Evolutionary conservation across 176 grass and related monocot species (phyloP).

Genomic region (Triticum turgidum): DNA sequence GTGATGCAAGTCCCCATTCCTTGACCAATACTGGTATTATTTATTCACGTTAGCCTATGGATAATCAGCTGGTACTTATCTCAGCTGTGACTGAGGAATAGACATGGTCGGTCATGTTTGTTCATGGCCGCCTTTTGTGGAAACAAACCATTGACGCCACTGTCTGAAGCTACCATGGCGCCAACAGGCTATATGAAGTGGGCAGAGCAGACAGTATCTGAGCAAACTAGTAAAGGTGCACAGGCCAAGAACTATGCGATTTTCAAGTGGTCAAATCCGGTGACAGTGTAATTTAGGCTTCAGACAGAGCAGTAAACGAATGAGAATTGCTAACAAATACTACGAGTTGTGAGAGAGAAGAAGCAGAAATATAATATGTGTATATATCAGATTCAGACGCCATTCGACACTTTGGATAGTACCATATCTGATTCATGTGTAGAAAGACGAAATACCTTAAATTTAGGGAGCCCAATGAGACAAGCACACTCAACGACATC

Average conservation of each 20-base stretch:
- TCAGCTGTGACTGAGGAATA: slow-evolving; percentile 19
- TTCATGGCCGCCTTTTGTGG: not conserved
- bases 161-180: not conserved
- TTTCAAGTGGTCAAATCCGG: not conserved
- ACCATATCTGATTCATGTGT: not conserved
- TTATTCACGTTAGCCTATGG: not conserved
- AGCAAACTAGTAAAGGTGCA: not conserved
- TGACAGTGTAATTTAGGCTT: slow-evolving; percentile 5
- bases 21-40: not conserved
- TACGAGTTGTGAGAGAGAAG: not conserved
- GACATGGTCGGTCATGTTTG: slow-evolving; percentile 18
- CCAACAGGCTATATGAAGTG: slow-evolving; percentile 7
- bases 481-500: slow-evolving; percentile 90
- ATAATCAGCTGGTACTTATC: slow-evolving; percentile 4
- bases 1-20: not conserved
- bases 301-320: not conserved
- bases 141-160: slow-evolving; percentile 9
- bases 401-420: not conserved
- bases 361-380: not conserved
- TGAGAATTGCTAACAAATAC: not conserved
- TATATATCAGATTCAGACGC: not conserved
- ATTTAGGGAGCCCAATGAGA: slow-evolving; percentile 78
- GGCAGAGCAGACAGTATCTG: slow-evolving; percentile 13
- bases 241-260: not conserved
- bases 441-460: slow-evolving; percentile 60